Base-by-base conservation (phyloP, 2,329 filamentous ascomycete genomes). In the Chrysoporthe puriensis region DNA sequence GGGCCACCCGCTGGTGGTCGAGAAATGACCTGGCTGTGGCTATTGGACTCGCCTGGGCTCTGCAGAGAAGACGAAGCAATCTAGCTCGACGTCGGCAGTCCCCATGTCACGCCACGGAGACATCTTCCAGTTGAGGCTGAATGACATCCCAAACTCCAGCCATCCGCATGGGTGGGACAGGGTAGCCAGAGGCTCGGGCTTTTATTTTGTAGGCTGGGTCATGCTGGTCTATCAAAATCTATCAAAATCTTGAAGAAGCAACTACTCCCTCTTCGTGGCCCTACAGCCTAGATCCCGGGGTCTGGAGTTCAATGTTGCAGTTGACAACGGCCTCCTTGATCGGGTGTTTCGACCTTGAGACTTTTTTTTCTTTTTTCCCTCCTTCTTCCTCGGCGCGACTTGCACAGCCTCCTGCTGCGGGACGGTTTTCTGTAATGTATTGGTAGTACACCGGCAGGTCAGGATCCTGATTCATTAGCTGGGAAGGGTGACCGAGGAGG, bases 151-250 rank as follows among this genome's bases (percentile, higher is more conserved):
- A 44, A 26, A 32, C 43, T 44, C 57, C 16, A 58, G 43, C 32
- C 52, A 54, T 56, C 67, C 57, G 61, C 61, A 56, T 58, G 48
- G 48, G 48, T 57, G 64, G 64, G 57, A 54, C 60, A 40, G 61
- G 64, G 34, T 21, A 52, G 50, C 36, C 18, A 63, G 36, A 42
- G 44, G 46, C 64, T 43, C 56, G 62, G 62, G 56, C 57, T 18
- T 62, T 66, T 44, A 36, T 32, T 56, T 16, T 36, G 8, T 9
- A 46, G 50, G 67, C 67, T 69, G 67, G 67, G 67, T 64, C 64
- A 69, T 67, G 56, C 64, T 67, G 67, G 67, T 69, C 57, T 62
- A 69, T 67, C 61, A 69, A 69, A 54, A 69, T 54, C 61, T 63
- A 67, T 64, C 64, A 63, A 50, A 64, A 64, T 46, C 54, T 57